Evolutionary conservation across 805 yeast species (phyloP).

Genomic region (Candida fluviatilis): DNA sequence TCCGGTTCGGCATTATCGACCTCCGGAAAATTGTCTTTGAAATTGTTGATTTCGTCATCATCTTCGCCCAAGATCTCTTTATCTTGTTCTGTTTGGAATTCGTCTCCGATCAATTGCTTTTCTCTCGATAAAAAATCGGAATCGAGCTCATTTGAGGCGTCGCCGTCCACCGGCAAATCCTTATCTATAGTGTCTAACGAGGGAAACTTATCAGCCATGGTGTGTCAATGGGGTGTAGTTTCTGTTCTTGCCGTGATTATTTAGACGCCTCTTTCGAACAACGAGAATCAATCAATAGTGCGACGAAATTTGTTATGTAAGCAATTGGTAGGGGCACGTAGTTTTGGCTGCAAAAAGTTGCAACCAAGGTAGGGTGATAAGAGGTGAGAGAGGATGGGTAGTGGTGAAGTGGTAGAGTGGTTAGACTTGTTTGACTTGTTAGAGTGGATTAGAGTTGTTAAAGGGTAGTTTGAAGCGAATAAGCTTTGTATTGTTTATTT

Average conservation of each 20-base stretch:
- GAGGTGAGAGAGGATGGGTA: neutral
- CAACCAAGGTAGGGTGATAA: too few species aligned
- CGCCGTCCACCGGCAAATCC: slow-evolving; percentile 24
- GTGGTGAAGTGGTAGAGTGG: neutral
- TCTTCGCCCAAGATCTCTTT: slow-evolving; percentile 39
- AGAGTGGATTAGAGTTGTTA: too few species aligned
- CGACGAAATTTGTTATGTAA: too few species aligned
- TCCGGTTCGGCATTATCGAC: slow-evolving; percentile 31
- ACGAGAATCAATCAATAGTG: too few species aligned
- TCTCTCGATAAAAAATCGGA: slow-evolving; percentile 67
- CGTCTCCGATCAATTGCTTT: slow-evolving; percentile 64
- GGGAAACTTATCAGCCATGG: slow-evolving; percentile 76
- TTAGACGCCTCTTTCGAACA: too few species aligned
- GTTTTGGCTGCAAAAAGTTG: neutral
- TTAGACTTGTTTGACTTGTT: too few species aligned
- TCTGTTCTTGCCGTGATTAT: too few species aligned
- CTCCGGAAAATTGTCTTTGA: slow-evolving; percentile 63
- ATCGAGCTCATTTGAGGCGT: slow-evolving; percentile 28
- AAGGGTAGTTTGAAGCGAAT: too few species aligned
- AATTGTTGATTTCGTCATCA: slow-evolving; percentile 49
- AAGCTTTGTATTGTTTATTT: too few species aligned
- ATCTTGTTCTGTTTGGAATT: slow-evolving; percentile 65
- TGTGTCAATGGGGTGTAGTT: neutral
- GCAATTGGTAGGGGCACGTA: too few species aligned
- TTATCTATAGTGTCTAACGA: slow-evolving; percentile 48